A percentile compares a stretch with the other conserved stretches of the same genome.
These are phyloP conservation scores for Neocatenulostroma microsporum DNA, from an alignment of 2,329 filamentous ascomycete genomes.

Conservation along the genomic window DNA sequence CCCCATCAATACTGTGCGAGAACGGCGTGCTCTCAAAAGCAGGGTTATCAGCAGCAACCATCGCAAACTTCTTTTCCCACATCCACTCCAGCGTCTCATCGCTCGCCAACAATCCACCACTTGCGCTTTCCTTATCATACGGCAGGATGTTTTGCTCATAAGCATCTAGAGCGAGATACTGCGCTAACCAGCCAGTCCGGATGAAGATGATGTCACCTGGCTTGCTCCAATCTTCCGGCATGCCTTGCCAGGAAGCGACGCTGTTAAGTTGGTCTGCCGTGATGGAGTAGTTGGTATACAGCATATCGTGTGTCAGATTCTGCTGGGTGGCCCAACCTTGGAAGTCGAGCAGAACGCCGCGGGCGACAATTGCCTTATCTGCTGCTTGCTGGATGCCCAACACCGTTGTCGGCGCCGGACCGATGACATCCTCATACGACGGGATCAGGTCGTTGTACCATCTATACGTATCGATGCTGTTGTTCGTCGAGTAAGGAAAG, in stretches of 20 bases:
- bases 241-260: not conserved
- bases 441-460: too few relatives aligned
- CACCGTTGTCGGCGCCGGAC: too few relatives aligned
- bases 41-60: not conserved
- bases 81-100: not conserved
- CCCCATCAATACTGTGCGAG: too few relatives aligned
- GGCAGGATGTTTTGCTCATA: conserved; percentile 1
- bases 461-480: too few relatives aligned
- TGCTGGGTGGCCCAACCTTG: too few relatives aligned
- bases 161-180: conserved; percentile 1
- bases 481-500: too few relatives aligned
- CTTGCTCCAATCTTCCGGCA: not conserved
- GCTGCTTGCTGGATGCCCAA: too few relatives aligned
- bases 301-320: too few relatives aligned
- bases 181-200: not conserved
- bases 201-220: not conserved
- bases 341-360: too few relatives aligned
- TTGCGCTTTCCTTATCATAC: not conserved
- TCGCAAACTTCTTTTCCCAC: not conserved
- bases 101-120: not conserved
- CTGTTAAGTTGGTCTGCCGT: not conserved
- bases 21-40: too few relatives aligned
- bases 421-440: too few relatives aligned
- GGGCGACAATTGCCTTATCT: too few relatives aligned
- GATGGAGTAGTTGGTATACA: not conserved